Conservation (phyloP, 148 eudicot species). For the Limonium bicolor region DNA sequence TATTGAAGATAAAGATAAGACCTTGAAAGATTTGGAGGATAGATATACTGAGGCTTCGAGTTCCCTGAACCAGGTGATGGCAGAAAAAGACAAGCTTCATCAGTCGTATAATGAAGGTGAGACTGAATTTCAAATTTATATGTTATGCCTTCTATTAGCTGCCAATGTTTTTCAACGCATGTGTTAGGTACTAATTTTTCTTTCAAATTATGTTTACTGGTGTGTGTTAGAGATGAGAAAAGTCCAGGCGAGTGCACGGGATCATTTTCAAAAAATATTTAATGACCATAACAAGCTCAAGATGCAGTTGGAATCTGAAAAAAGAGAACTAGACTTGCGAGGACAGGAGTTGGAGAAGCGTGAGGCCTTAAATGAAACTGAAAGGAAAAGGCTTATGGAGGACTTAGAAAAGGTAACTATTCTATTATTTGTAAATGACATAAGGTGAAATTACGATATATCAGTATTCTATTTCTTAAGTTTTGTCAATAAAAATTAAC, state of each 20-base stretch:
- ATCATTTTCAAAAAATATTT: slow-evolving; percentile 69
- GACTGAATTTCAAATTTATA: background rate
- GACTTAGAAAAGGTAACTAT: slow-evolving; percentile 61
- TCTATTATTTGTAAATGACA: no score
- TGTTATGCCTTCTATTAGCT: background rate
- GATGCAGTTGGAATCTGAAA: slow-evolving; percentile 54
- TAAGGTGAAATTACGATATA: no score
- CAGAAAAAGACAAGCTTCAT: slow-evolving; percentile 73
- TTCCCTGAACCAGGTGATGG: slow-evolving; percentile 32
- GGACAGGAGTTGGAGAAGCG: slow-evolving; percentile 78
- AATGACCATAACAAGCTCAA: slow-evolving; percentile 80
- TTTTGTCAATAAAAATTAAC: no score
- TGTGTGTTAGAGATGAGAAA: slow-evolving; percentile 51
- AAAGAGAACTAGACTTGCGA: slow-evolving; percentile 50
- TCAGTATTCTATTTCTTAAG: no score
- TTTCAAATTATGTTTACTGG: no score
- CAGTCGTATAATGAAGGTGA: slow-evolving; percentile 74
- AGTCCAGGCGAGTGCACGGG: slow-evolving; percentile 68
- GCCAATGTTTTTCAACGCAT: no score
- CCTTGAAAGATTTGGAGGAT: slow-evolving; percentile 39
- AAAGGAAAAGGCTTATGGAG: slow-evolving; percentile 63
- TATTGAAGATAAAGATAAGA: slow-evolving; percentile 52
- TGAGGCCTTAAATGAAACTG: slow-evolving; percentile 65
- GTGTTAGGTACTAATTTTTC: no score
- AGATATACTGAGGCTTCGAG: slow-evolving; percentile 39